These are phyloP conservation scores for Phytophthora citrophthora DNA, from an alignment of 352 stramenopile species.

Conservation along the genomic window DNA sequence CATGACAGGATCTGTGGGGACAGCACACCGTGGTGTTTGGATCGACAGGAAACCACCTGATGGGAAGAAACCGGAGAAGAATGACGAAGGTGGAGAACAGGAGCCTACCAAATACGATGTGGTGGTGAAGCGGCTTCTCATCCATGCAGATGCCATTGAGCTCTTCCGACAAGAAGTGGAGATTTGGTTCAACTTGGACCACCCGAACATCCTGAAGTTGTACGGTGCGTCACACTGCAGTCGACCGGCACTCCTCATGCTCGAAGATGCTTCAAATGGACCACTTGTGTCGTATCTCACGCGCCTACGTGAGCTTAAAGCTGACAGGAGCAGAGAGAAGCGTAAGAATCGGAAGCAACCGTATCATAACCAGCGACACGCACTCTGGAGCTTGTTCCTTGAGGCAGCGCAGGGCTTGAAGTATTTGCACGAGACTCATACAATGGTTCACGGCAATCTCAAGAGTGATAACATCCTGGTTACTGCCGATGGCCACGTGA, in stretches of 20 bases:
- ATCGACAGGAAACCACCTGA: slow-evolving; percentile 18
- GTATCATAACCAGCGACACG: slow-evolving; percentile 16
- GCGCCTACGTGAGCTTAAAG: slow-evolving; percentile 7
- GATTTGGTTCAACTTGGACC: slow-evolving; percentile 19
- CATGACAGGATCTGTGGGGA: slow-evolving; percentile 19
- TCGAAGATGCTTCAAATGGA: slow-evolving; percentile 15
- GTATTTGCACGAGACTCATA: slow-evolving; percentile 54
- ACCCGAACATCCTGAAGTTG: slow-evolving; percentile 28
- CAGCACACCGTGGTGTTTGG: slow-evolving; percentile 19
- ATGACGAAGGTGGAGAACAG: neutral
- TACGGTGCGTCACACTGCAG: slow-evolving; percentile 34
- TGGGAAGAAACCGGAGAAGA: slow-evolving; percentile 12
- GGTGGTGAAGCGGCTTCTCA: slow-evolving; percentile 21
- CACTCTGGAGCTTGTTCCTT: slow-evolving; percentile 33
- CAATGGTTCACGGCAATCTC: slow-evolving; percentile 59
- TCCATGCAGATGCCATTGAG: slow-evolving; percentile 35
- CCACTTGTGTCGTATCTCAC: slow-evolving; percentile 18
- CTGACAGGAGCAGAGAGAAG: slow-evolving; percentile 3
- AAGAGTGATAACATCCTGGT: slow-evolving; percentile 76
- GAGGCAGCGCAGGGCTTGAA: slow-evolving; percentile 53
- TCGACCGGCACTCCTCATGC: slow-evolving; percentile 23
- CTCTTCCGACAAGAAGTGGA: slow-evolving; percentile 34
- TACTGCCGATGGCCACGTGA: slow-evolving; percentile 50
- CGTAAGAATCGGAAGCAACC: neutral
- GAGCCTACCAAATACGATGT: slow-evolving; percentile 3